A percentile compares a stretch with the other conserved stretches of the same genome.
Conservation (phyloP, 768 basidiomycete genomes). For the Tulasnella sp. region DNA sequence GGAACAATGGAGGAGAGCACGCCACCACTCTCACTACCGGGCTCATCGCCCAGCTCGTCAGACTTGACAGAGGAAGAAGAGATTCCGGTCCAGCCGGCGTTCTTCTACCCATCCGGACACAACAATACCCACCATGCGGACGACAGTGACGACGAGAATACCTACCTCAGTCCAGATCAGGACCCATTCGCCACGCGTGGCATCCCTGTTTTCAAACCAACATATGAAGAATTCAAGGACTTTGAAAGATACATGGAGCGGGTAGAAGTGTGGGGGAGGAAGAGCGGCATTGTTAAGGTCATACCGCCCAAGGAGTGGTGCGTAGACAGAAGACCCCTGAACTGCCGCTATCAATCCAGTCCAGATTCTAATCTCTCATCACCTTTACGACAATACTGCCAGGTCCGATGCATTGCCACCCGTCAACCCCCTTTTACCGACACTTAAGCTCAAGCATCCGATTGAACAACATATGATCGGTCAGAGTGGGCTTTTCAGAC, state of each 20-base stretch:
- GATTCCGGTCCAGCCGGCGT: constrained; percentile 10
- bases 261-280: constrained; percentile 81
- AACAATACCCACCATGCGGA: not conserved
- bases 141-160: not conserved
- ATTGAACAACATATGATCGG: constrained; percentile 38
- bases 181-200: constrained; percentile 76
- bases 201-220: constrained; percentile 93
- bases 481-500: constrained; percentile 17
- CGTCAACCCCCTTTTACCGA: constrained; percentile 54
- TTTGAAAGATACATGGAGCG: constrained; percentile 84
- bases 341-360: constrained; percentile 3
- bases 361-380: constrained; percentile 8
- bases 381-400: too few relatives aligned
- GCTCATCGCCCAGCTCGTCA: not conserved
- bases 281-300: constrained; percentile 90
- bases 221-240: constrained; percentile 81
- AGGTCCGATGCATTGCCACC: constrained; percentile 67
- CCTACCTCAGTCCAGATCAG: constrained; percentile 52
- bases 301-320: constrained; percentile 93
- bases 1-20: not conserved
- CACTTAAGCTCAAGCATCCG: constrained; percentile 73
- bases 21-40: not conserved
- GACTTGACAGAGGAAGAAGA: not conserved
- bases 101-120: constrained; percentile 13
- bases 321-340: constrained; percentile 25